Base-by-base conservation (phyloP, 2,329 filamentous ascomycete genomes). In the Neospermospora avenae region DNA sequence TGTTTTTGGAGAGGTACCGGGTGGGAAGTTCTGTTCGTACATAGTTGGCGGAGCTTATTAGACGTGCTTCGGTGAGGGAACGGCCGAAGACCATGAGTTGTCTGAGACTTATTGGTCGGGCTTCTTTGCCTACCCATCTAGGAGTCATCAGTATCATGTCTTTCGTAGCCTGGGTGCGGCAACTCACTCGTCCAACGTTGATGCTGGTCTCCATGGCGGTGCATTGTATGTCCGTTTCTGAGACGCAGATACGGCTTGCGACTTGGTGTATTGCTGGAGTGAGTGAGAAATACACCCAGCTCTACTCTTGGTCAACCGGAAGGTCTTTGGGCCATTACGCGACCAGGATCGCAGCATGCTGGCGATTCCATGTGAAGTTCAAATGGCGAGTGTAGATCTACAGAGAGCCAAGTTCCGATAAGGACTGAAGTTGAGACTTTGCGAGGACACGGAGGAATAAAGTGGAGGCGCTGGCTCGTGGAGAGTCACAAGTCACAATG, bases 21-120 rank as follows among this genome's bases (percentile, higher is more conserved):
- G 90, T 95, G 6, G 93, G 93, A 55, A 99, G 84, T 78, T 99
- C 95, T 4, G 92, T 92, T 60, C 95, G 89, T 55, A 98, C 93
- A 79, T 99, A 99, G 77, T 99, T 99, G 63, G 95, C 95, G 45
- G 93, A 97, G 77, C 90, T 93, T 68, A 99, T 84, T 63, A 99
- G 82, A 60, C 96, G 88, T 55, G 86, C 82, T 76, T 98, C 93
- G 51, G 93, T 97, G 72, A 99, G 78, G 22, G 93, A 96, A 51
- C 95, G 88, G 31, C 95, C 95, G 76, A 98, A 99, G 70, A 98
- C 96, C 78, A 96, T 98, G 70, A 99, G 84, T 77, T 98, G 95
- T 60, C 95, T 89, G 69, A 99, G 79, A 77, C 91, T 96, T 73
- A 99, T 97, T n/a, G 95, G 95, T 55, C 92, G 85, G 52, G 93